Conservation (phyloP, 2,329 filamentous ascomycete genomes). For the Grosmannia huntii region DNA sequence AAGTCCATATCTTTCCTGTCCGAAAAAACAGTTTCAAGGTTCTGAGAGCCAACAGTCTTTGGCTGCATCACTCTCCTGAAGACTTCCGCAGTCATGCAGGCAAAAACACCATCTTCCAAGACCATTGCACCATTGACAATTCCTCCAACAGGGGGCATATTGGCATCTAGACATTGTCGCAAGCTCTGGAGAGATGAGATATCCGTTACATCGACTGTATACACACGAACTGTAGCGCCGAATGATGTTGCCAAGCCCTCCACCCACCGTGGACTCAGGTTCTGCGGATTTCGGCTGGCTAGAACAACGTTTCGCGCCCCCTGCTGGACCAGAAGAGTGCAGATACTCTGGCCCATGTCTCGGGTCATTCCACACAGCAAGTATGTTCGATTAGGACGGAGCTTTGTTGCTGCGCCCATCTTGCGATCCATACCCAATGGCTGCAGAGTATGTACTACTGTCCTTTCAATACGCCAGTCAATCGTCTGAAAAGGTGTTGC, state of each 20-base stretch:
- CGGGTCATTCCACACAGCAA: constrained; percentile 27
- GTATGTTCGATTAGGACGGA: constrained; percentile 24
- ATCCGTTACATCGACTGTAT: constrained; percentile 17
- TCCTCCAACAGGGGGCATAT: constrained; percentile 22
- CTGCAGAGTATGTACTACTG: constrained; percentile 14
- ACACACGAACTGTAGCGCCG: constrained; percentile 14
- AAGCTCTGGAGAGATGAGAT: constrained; percentile 18
- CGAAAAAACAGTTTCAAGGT: constrained; percentile 25
- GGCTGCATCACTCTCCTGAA: constrained; percentile 26
- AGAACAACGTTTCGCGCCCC: constrained; percentile 27
- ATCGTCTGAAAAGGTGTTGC: constrained; percentile 18
- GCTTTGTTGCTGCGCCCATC: constrained; percentile 5
- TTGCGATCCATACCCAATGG: constrained; percentile 5
- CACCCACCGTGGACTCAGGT: constrained; percentile 18
- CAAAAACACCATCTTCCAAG: constrained; percentile 28
- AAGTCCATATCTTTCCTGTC: constrained; percentile 23
- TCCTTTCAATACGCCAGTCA: constrained; percentile 26
- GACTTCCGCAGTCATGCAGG: constrained; percentile 25
- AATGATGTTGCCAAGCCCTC: constrained; percentile 16
- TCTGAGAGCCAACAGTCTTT: constrained; percentile 26
- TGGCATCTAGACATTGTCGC: constrained; percentile 10
- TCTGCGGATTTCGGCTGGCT: constrained; percentile 24
- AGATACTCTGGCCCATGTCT: constrained; percentile 32
- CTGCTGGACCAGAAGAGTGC: constrained; percentile 22
- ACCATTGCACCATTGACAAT: constrained; percentile 33